These are phyloP conservation scores for Penicillium janthinellum DNA, from an alignment of 2,329 filamentous ascomycete genomes.

Conservation along the genomic window DNA sequence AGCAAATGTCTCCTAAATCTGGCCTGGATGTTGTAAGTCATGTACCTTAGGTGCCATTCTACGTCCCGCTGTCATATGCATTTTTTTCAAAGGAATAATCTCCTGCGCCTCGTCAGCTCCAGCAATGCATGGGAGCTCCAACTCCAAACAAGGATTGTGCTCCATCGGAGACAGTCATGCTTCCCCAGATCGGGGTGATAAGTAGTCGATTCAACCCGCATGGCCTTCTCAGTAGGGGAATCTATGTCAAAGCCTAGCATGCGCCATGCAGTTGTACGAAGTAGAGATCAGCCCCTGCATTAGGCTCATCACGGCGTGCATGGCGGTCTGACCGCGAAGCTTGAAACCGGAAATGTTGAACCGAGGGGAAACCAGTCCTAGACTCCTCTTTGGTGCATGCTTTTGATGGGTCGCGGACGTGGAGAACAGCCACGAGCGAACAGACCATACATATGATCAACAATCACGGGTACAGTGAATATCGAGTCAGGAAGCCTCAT, in stretches of 20 bases:
- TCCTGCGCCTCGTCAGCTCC: neutral
- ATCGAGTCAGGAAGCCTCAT: neutral
- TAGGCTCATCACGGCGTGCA: neutral
- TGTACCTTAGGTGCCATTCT: neutral
- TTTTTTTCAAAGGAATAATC: neutral
- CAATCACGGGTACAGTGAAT: neutral
- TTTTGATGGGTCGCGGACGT: neutral
- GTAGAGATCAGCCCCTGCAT: neutral
- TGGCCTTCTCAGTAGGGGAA: slow-evolving; percentile 12
- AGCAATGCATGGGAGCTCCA: neutral
- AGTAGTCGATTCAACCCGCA: neutral
- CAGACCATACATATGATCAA: neutral
- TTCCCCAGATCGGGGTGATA: neutral
- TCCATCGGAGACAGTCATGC: neutral
- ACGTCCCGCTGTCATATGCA: neutral
- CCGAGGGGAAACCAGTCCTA: neutral
- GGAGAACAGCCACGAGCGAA: neutral
- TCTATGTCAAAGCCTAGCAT: neutral
- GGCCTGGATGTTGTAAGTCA: neutral
- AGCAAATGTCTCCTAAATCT: neutral
- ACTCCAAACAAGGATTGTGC: neutral
- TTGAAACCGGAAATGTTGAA: neutral
- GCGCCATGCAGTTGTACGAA: too few relatives aligned
- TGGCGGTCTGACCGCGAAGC: neutral
- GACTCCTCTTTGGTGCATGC: neutral